Percentiles rank a stretch among this genome's conserved stretches.
Evolutionary conservation across 352 stramenopile genomes (phyloP).

Genomic region (Albugo laibachii): DNA sequence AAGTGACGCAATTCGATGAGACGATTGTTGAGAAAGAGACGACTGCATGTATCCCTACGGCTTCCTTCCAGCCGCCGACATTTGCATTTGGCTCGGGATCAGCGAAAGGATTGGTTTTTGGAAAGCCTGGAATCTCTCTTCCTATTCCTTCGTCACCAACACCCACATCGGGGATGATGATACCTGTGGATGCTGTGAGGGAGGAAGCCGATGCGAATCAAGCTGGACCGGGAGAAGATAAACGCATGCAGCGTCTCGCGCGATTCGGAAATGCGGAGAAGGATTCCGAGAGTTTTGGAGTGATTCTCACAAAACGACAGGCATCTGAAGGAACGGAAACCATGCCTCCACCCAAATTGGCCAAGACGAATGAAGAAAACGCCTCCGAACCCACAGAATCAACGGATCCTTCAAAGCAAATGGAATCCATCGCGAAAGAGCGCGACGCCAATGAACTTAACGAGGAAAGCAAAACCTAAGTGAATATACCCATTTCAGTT

Average conservation of each 20-base stretch:
- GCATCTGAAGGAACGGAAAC: too few relatives aligned
- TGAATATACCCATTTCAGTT: too few relatives aligned
- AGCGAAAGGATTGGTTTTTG: constrained; percentile 42
- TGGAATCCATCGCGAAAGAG: too few relatives aligned
- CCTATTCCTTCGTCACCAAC: constrained; percentile 36
- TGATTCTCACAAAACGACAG: too few relatives aligned
- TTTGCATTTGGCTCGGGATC: constrained; percentile 23
- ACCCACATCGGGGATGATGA: neutral
- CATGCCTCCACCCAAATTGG: too few relatives aligned
- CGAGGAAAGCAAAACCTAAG: too few relatives aligned
- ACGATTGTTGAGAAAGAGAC: constrained; percentile 9
- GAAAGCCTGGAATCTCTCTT: constrained; percentile 49
- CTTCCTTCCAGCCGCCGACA: constrained; percentile 17
- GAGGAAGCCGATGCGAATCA: neutral
- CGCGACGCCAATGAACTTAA: too few relatives aligned
- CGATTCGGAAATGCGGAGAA: constrained; percentile 12
- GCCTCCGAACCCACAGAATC: too few relatives aligned
- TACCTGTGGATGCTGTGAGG: neutral
- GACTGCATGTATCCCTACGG: neutral
- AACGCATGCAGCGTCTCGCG: constrained; percentile 25
- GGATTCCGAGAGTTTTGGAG: too few relatives aligned
- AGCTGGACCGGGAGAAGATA: constrained; percentile 13
- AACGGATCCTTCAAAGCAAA: too few relatives aligned
- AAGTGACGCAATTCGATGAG: constrained; percentile 4
- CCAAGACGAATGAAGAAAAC: too few relatives aligned